A percentile compares a stretch with the other conserved stretches of the same genome.
Evolutionary conservation across 2,329 filamentous ascomycete genomes (phyloP).

Genomic region (Atkinsonella hypoxylon): DNA sequence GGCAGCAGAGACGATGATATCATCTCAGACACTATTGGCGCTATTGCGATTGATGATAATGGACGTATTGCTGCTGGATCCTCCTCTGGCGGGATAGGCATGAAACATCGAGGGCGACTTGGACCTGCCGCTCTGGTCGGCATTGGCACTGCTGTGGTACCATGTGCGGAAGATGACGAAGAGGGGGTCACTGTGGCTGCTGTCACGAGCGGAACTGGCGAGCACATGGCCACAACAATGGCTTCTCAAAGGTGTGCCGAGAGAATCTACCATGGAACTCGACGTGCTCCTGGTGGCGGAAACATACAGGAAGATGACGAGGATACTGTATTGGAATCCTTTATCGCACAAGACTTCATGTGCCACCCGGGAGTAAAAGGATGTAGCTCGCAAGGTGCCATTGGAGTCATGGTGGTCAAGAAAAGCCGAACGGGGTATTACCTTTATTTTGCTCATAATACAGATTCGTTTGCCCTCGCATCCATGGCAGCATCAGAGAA

Average conservation of each 20-base stretch:
- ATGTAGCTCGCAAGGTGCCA: conserved; percentile 73
- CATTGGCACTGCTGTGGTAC: conserved; percentile 82
- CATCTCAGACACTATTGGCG: conserved; percentile 89
- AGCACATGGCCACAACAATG: conserved; percentile 95
- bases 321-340: conserved; percentile 57
- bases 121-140: conserved; percentile 90
- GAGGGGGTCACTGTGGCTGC: conserved; percentile 62
- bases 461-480: conserved; percentile 74
- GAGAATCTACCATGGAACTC: conserved; percentile 62
- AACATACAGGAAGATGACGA: conserved; percentile 64
- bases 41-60: conserved; percentile 77
- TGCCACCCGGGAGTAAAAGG: conserved; percentile 72
- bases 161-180: conserved; percentile 56
- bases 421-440: conserved; percentile 65
- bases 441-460: conserved; percentile 93
- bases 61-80: conserved; percentile 90
- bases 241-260: conserved; percentile 80
- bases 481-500: conserved; percentile 75
- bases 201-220: conserved; percentile 88
- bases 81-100: conserved; percentile 93
- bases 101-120: conserved; percentile 89
- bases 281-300: conserved; percentile 45
- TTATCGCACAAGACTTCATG: conserved; percentile 88
- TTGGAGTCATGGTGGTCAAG: conserved; percentile 85
- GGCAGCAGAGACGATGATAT: conserved; percentile 37